Base-by-base conservation (phyloP, 2,329 filamentous ascomycete species). In the Diaporthe velutina region DNA sequence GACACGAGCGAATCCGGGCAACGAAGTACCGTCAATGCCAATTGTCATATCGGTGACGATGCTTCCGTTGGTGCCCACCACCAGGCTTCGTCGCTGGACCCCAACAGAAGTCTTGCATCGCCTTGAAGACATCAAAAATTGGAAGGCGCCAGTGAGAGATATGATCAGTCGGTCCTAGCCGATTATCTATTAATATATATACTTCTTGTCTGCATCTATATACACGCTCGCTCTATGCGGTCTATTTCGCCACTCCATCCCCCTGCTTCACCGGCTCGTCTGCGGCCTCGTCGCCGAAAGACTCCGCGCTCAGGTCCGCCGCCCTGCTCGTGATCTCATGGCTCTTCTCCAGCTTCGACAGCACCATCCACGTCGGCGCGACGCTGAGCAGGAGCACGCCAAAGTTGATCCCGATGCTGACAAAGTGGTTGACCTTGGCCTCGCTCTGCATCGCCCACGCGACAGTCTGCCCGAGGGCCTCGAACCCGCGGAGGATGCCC, bases 401-500 rank as follows among this genome's bases (percentile, higher is more conserved):
- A 73, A 82, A 82, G 70, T 82, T 82, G 66, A 82, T 70, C 15
- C 80, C 80, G 48, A 82, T 82, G 70, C 80, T 81, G 52, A 80
- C 79, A 72, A 82, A 82, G 60, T 82, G 80, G 72, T 81, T 82
- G 60, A 80, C 80, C 33, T 80, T 79, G 3, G 78, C 80, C 60
- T 81, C 78, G 8, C 79, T 78, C 79, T 82, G 80, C 80, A 82
- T 81, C 78, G 80, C 80, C 80, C 80, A 82, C 52, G 80, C 80
- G 25, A 82, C 80, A 2, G 80, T 82, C 76, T 82, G 80, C 19
- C 80, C 80, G 2, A 82, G 77, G 17, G 80, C 80, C 76, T 82
- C 80, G 13, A 82, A 78, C 10, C 80, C 80, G 28, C 80, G 73
- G 38, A 82, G 66, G 48, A 82, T 81, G 57, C 80, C 80, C 22